These are phyloP conservation scores for Sophora flavescens DNA, from an alignment of 306 rosid genomes.

Conservation along the genomic window DNA sequence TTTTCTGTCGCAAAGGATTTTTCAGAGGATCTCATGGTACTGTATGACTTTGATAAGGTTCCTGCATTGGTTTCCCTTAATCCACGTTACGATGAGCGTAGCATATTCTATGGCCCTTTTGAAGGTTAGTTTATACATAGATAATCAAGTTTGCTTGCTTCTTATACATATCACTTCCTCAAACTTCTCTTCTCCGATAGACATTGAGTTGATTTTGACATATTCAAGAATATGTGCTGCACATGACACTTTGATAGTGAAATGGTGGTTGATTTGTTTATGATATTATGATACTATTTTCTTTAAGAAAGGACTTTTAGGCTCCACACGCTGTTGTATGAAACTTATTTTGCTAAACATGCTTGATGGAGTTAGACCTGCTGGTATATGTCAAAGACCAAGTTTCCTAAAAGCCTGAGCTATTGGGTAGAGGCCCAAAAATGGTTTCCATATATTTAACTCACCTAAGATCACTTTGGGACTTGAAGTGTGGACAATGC, in stretches of 20 bases:
- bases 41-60: slow-evolving; percentile 86
- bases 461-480: neutral
- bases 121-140: slow-evolving; percentile 71
- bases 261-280: slow-evolving; percentile 3
- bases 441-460: neutral
- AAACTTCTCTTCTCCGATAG: neutral
- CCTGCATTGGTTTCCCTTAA: slow-evolving; percentile 87
- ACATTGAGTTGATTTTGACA: slow-evolving; percentile 28
- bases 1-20: slow-evolving; percentile 92
- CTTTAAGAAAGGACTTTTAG: slow-evolving; percentile 1
- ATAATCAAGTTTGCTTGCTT: slow-evolving; percentile 26
- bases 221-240: slow-evolving; percentile 15
- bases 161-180: slow-evolving; percentile 12
- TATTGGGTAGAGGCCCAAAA: neutral
- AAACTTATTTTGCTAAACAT: slow-evolving; percentile 27
- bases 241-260: slow-evolving; percentile 36
- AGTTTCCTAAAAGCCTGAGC: slow-evolving; percentile 1
- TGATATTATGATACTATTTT: neutral
- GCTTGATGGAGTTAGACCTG: slow-evolving; percentile 15
- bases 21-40: slow-evolving; percentile 85
- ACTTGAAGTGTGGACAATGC: neutral
- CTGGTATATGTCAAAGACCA: slow-evolving; percentile 30
- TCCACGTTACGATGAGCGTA: slow-evolving; percentile 73
- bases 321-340: neutral
- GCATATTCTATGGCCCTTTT: slow-evolving; percentile 91